These are phyloP conservation scores for Eucalyptus shirleyi DNA, from an alignment of 345 rosid species.

Conservation along the genomic window DNA sequence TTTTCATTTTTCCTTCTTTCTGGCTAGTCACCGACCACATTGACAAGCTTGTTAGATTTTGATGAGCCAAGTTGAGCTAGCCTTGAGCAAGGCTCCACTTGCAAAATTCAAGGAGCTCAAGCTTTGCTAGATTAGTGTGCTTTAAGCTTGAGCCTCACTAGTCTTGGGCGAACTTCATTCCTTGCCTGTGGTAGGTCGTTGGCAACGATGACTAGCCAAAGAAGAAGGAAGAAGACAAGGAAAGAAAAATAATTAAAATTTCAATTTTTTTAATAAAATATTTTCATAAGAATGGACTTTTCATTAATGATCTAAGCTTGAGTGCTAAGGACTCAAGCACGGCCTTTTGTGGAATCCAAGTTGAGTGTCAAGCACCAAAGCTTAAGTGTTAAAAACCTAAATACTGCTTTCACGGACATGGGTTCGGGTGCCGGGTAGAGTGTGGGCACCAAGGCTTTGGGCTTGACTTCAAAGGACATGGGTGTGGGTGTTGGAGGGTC, in stretches of 20 bases:
- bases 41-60: rapidly evolving
- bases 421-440: rapidly evolving
- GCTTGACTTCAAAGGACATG: neutral
- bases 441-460: neutral
- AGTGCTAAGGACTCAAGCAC: rapidly evolving
- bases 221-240: neutral
- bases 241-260: too few species aligned
- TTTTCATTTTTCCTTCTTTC: too few species aligned
- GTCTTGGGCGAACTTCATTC: neutral
- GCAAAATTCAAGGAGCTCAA: neutral
- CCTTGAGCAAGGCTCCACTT: too few species aligned
- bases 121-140: neutral
- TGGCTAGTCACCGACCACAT: rapidly evolving
- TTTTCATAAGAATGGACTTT: neutral
- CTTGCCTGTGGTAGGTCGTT: neutral
- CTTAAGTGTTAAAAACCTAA: neutral
- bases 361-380: neutral
- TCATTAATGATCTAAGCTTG: neutral
- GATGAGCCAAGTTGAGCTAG: neutral
- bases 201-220: rapidly evolving
- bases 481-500: neutral
- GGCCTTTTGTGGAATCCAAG: neutral
- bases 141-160: neutral
- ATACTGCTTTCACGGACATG: too few species aligned
- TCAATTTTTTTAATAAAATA: too few species aligned